Conservation (phyloP, 2,329 filamentous ascomycete species). For the Monosporascus sp. region DNA sequence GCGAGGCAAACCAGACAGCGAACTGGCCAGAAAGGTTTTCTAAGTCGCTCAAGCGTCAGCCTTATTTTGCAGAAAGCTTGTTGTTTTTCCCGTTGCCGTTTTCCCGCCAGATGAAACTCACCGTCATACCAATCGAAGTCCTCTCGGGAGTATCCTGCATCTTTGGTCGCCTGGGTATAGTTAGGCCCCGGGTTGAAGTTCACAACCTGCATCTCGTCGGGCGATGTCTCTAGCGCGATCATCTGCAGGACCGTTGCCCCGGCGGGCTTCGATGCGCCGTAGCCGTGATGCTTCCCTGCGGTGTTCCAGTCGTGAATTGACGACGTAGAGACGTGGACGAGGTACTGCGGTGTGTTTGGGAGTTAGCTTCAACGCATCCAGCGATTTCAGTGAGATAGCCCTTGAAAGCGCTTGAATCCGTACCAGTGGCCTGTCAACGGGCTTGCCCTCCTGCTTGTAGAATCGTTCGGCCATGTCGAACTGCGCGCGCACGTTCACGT, state of each 20-base stretch:
- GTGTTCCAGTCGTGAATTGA: slow-evolving; percentile 24
- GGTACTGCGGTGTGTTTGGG: slow-evolving; percentile 13
- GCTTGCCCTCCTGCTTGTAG: slow-evolving; percentile 27
- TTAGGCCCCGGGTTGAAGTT: slow-evolving; percentile 36
- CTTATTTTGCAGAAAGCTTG: no score
- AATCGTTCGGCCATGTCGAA: slow-evolving; percentile 29
- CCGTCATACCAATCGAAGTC: slow-evolving; percentile 23
- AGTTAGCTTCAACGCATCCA: background rate
- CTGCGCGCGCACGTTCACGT: slow-evolving; percentile 25
- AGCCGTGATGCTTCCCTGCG: slow-evolving; percentile 19
- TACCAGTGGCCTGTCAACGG: slow-evolving; percentile 12
- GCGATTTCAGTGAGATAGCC: background rate
- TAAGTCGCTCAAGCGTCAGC: slow-evolving; percentile 1
- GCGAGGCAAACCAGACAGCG: slow-evolving; percentile 33
- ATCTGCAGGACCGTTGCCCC: slow-evolving; percentile 32
- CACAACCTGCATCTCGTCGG: slow-evolving; percentile 32
- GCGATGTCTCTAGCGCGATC: slow-evolving; percentile 30
- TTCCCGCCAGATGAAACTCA: slow-evolving; percentile 7
- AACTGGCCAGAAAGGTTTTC: slow-evolving; percentile 30
- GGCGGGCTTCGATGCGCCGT: slow-evolving; percentile 34
- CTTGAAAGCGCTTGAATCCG: background rate
- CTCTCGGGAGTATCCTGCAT: slow-evolving; percentile 17
- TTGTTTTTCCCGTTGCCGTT: no score
- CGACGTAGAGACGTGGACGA: slow-evolving; percentile 27
- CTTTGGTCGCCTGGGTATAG: slow-evolving; percentile 25